Base-by-base conservation (phyloP, 805 yeast species). In the Hanseniaspora singularis region DNA sequence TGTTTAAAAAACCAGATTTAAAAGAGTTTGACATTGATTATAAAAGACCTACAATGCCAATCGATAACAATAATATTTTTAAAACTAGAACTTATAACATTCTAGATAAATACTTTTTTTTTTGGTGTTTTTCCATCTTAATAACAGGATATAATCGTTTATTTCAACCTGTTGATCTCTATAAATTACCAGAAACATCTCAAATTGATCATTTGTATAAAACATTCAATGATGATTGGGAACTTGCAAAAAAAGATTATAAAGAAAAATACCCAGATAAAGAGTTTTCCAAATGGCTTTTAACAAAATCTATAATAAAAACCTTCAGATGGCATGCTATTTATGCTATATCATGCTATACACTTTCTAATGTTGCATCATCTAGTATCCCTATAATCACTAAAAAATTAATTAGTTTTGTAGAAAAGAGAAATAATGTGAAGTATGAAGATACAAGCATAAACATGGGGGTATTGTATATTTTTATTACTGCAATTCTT, bases 391-490 rank as follows among this genome's bases (percentile, higher is more conserved):
- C 95, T 1, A 65, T 85, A 52, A 59, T 84, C 10, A 75, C 84
- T 3, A 74, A 77, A 58, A 68, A 72, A 31, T 65, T 86, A 49
- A 81, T 85, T 51, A 67, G 66, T 36, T 82, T 74, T 53, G 82
- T 83, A n/a, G 76, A 72, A 52, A 57, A 58, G 40, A 69, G 71
- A 43, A 71, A 72, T 26, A n/a, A 24, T 15, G 8, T 15, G 5
- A 12, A 15, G 30, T n/a, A 14, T 9, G 23, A 18, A 12, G 22
- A n/a, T 6, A 43, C 32, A 11, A 24, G 26, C 12, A 63, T 66
- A 48, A 79, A 77, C 28, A 66, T 63, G 34, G 95, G 95, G 50
- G 68, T 82, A 16, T 95, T 92, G 8, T 81, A 74, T 54, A 80
- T 88, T 8, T 64, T 86, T 40, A 94, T 88, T 16, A 69, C 82